Evolutionary conservation across 768 basidiomycete genomes (phyloP), one percentile per base, ranked within the genome.

Genomic region (Leccinum obscurum): DNA sequence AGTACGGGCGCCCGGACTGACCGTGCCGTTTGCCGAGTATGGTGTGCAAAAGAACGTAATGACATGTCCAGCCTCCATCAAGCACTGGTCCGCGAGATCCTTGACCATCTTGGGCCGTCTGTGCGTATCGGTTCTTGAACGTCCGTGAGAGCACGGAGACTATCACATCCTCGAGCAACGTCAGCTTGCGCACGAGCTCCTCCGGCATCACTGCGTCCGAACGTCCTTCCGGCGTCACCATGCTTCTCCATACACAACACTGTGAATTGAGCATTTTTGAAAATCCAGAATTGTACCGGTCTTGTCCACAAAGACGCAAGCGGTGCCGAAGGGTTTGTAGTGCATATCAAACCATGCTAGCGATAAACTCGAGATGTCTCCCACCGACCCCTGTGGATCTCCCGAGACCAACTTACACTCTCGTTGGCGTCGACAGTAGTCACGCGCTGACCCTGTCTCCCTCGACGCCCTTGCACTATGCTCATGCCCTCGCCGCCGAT

Each of bases 281-380:
- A 97, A 98, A 78, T 95, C 94, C 96, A 98, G 98, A 52, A 99
- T 86, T 7, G 96, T 99, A 20, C 93, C 94, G 0, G 95, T 95
- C 80, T 96, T 96, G 82, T 95, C 93, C 10, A 90, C 93, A 71
- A 90, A 90, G 70, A 90, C 81, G 74, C 95, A 98, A 78, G 97
- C 95, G 75, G 98, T 98, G 70, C 96, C 24, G 24, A 24, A 24
- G 24, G 24, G 24, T 24, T 24, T 24, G 24, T 24, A 24, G 24
- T 24, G 24, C 24, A 24, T 24, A 24, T 24, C 24, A 24, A 24
- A 3, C 24, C 24, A 24, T 24, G 24, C 24, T 24, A 24, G 24
- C 24, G 24, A 24, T 24, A 24, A 24, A 3, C 24, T 24, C 24
- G 24, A 24, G 24, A 24, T 24, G 3, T 24, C 24, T 24, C 24